Conservation (phyloP, 2,329 filamentous ascomycete genomes). For the Ceratocystis ficicola region DNA sequence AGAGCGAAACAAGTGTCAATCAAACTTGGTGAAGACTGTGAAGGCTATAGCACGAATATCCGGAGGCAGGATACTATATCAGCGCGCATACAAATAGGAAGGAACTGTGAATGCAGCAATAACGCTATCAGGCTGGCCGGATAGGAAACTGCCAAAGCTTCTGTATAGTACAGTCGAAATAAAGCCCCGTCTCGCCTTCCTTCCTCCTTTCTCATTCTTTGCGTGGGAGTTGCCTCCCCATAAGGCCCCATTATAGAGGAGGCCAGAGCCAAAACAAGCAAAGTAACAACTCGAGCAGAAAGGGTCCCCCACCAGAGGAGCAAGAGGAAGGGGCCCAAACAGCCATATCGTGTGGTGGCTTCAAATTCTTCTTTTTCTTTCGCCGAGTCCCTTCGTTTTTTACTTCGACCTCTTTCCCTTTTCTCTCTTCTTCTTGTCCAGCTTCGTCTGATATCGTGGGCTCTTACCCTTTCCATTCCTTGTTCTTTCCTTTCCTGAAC, state of each 20-base stretch:
- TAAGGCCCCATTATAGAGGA: neutral
- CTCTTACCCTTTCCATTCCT: slow-evolving; percentile 21
- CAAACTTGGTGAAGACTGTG: neutral
- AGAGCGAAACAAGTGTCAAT: neutral
- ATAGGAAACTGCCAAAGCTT: slow-evolving; percentile 9
- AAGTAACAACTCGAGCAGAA: slow-evolving; percentile 3
- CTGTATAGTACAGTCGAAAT: neutral
- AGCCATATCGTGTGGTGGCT: slow-evolving; percentile 5
- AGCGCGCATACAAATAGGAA: too few species aligned
- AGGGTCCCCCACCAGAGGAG: neutral
- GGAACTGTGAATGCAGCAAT: neutral
- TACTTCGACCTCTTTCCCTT: neutral
- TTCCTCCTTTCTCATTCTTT: slow-evolving; percentile 5
- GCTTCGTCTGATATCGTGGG: slow-evolving; percentile 13
- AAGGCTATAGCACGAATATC: too few species aligned
- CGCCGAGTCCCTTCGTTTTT: slow-evolving; percentile 1
- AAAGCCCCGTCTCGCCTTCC: neutral
- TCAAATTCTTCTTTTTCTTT: slow-evolving; percentile 4
- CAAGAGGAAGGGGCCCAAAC: slow-evolving; percentile 11
- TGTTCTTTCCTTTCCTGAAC: slow-evolving; percentile 24
- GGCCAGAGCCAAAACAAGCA: slow-evolving; percentile 12
- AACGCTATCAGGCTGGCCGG: neutral
- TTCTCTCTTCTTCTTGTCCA: slow-evolving; percentile 6
- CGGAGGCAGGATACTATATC: too few species aligned
- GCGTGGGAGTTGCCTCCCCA: slow-evolving; percentile 1